phyloP scores from a whole-genome alignment of 2,329 filamentous ascomycete species.

The Trichoderma atrobrunneum region DNA sequence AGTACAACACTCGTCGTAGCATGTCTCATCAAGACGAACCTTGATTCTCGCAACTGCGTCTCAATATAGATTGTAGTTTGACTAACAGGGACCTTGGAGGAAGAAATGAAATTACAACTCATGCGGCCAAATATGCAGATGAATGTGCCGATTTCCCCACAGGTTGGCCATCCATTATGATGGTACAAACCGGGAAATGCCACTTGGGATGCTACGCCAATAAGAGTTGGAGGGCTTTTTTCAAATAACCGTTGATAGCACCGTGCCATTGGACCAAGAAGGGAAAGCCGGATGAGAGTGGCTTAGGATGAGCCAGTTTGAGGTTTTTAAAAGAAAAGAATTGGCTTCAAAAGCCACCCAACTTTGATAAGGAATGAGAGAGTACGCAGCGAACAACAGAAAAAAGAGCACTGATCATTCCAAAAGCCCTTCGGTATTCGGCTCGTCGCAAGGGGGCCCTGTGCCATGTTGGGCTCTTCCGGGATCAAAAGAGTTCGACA shows the following conservation, averaged over 20 bases:
- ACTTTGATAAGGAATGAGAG: neutral
- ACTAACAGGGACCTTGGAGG: neutral
- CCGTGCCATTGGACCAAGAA: neutral
- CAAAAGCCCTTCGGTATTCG: neutral
- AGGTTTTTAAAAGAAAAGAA: neutral
- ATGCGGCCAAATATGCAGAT: neutral
- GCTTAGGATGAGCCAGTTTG: neutral
- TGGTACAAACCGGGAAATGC: neutral
- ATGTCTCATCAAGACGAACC: neutral
- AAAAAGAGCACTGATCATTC: neutral
- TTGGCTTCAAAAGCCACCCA: neutral
- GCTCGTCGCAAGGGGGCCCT: neutral
- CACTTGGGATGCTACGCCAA: neutral
- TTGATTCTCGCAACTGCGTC: neutral
- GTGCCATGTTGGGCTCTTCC: neutral
- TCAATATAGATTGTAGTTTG: neutral
- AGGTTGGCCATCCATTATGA: neutral
- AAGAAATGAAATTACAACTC: neutral
- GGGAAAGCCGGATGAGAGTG: neutral
- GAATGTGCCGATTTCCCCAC: constrained; percentile 5
- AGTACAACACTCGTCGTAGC: neutral
- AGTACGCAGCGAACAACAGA: neutral
- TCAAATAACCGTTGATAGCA: constrained; percentile 13
- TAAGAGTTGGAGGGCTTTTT: constrained; percentile 8
- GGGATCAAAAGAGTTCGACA: neutral